Base-by-base conservation (phyloP, 208 protist genomes). In the Leptomonas seymouri region DNA sequence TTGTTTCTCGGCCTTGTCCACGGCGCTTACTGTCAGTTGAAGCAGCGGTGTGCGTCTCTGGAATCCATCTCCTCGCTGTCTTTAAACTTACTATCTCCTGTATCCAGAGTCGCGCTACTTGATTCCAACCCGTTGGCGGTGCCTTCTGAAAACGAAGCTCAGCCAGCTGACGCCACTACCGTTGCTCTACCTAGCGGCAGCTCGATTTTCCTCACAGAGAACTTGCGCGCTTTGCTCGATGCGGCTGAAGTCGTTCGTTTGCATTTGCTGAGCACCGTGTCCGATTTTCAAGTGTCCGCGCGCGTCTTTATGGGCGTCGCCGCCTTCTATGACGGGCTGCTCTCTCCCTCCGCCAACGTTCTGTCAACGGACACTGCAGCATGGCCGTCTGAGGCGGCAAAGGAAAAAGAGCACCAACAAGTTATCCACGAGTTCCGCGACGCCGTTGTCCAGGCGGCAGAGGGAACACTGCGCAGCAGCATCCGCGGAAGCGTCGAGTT, bases 1-100 rank as follows among this genome's bases (percentile, higher is more conserved):
- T 39, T 77, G 11, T 91, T 94, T 63, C 51, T 96, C 44, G 65
- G 64, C 15, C 41, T 76, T 42, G 71, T 83, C 15, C 89, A 94
- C 68, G 54, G 39, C 51, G 50, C 64, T 0, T 70, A 68, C 23
- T 42, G 50, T 16, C 63, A 70, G 65, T 53, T 71, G 25, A 51
- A 25, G 48, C 42, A 31, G 3, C 56, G 64, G 11, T 36, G 46
- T n/a, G 39, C 23, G 3, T 25, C 51, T 4, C 14, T 74, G 9
- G 45, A 3, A 18, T 41, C 41, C 20, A 31, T 25, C 53, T 25
- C 50, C 0, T 49, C 42, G 7, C 8, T 34, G 1, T 30, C 63
- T 8, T 9, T 51, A 15, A 51, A 14, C 16, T 55, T 39, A 20
- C 12, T 25, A 41, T 7, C 28, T 9, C 20, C 56, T 5, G 28